phyloP scores from a whole-genome alignment of 225 moss, liverwort and hornwort species.

The Thuidium tamariscinum region DNA sequence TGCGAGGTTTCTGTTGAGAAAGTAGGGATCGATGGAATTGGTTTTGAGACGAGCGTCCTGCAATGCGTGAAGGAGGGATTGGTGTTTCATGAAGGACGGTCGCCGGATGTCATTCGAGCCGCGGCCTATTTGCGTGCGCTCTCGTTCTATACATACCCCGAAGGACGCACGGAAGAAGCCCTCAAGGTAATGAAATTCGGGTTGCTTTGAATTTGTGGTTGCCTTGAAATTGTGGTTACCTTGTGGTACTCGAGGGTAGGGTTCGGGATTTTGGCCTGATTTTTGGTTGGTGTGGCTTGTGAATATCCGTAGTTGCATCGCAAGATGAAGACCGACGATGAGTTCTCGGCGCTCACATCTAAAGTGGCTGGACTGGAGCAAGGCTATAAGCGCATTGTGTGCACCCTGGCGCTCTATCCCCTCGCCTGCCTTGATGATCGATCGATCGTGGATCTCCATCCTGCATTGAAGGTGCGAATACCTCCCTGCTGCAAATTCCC shows the following conservation, averaged over 20 bases:
- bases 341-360: conserved; percentile 39
- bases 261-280: neutral
- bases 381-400: conserved; percentile 50
- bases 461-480: conserved; percentile 38
- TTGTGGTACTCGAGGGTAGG: neutral
- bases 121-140: conserved; percentile 53
- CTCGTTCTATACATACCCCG: conserved; percentile 49
- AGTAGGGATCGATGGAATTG: neutral
- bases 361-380: conserved; percentile 55
- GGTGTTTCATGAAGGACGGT: conserved; percentile 36
- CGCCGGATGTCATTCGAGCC: conserved; percentile 32
- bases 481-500: neutral
- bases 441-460: conserved; percentile 25
- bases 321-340: conserved; percentile 61
- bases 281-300: neutral
- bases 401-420: conserved; percentile 40
- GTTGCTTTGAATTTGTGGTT: neutral
- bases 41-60: neutral
- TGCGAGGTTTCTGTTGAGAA: conserved; percentile 14
- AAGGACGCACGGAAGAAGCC: conserved; percentile 46
- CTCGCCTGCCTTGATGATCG: conserved; percentile 18
- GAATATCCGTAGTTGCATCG: conserved; percentile 36
- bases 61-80: conserved; percentile 19
- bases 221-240: neutral
- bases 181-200: conserved; percentile 13